Evolutionary conservation across 352 stramenopile species (phyloP).

Genomic region (Saprolegnia parasitica): DNA sequence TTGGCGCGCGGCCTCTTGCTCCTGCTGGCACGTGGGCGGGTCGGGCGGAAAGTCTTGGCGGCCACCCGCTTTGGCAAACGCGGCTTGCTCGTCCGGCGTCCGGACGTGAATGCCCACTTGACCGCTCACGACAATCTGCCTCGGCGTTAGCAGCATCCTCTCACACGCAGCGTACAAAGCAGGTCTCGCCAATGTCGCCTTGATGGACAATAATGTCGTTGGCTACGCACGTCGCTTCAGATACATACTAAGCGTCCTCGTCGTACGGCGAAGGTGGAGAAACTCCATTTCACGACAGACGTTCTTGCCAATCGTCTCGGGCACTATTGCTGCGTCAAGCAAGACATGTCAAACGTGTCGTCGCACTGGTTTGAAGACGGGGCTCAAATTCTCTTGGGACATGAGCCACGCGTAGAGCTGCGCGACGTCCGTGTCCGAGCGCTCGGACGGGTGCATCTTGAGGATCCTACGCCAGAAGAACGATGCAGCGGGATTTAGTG

Average conservation of each 20-base stretch:
- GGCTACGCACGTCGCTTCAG: conserved; percentile 25
- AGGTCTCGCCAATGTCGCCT: conserved; percentile 80
- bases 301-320: conserved; percentile 77
- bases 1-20: no score
- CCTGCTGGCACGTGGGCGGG: conserved; percentile 13
- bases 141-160: background rate
- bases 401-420: conserved; percentile 75
- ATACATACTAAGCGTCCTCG: background rate
- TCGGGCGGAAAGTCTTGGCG: conserved; percentile 34
- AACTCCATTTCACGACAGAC: conserved; percentile 86
- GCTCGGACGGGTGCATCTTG: conserved; percentile 27
- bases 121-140: conserved; percentile 73
- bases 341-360: background rate
- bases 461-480: conserved; percentile 19
- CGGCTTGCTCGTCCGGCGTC: conserved; percentile 60
- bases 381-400: conserved; percentile 83
- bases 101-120: conserved; percentile 72
- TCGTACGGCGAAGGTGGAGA: conserved; percentile 44
- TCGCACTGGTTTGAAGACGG: conserved; percentile 59
- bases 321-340: conserved; percentile 35
- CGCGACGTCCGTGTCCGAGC: conserved; percentile 24
- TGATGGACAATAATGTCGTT: conserved; percentile 75
- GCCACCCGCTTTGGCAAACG: conserved; percentile 45
- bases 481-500: background rate
- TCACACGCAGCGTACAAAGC: conserved; percentile 47